Conservation (phyloP, 2,329 filamentous ascomycete species). For the Fonsecaea pugnacius region DNA sequence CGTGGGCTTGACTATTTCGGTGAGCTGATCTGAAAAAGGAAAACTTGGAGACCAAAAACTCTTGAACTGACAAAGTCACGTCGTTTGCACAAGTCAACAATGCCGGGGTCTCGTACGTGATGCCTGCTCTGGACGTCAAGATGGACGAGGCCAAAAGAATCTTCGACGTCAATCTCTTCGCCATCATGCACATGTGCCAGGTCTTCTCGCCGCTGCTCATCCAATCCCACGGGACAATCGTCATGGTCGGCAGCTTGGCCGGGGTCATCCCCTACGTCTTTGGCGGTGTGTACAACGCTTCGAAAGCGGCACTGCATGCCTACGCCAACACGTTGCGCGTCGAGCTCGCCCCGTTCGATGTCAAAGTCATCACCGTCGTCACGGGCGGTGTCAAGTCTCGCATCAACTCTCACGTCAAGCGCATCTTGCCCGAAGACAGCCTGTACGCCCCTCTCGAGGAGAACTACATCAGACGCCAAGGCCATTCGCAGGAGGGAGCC, state of each 20-base stretch:
- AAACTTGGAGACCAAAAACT: not conserved
- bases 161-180: slow-evolving; percentile 46
- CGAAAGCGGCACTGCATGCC: slow-evolving; percentile 63
- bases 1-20: slow-evolving; percentile 35
- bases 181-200: slow-evolving; percentile 42
- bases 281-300: slow-evolving; percentile 57
- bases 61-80: not conserved
- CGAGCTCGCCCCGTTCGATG: slow-evolving; percentile 44
- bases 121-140: slow-evolving; percentile 41
- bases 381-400: slow-evolving; percentile 66
- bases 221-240: slow-evolving; percentile 31
- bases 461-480: slow-evolving; percentile 30
- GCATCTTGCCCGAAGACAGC: slow-evolving; percentile 29
- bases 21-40: not conserved
- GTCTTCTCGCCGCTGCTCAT: slow-evolving; percentile 41
- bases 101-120: slow-evolving; percentile 33
- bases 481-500: slow-evolving; percentile 33
- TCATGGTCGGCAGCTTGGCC: slow-evolving; percentile 32
- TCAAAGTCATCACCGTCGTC: slow-evolving; percentile 59
- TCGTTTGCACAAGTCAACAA: slow-evolving; percentile 30
- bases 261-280: slow-evolving; percentile 36
- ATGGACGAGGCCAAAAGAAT: slow-evolving; percentile 41
- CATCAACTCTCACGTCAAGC: slow-evolving; percentile 44
- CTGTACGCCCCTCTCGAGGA: slow-evolving; percentile 27
- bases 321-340: slow-evolving; percentile 64